These are phyloP conservation scores for Begonia masoniana DNA, from an alignment of 306 rosid species.

Conservation along the genomic window DNA sequence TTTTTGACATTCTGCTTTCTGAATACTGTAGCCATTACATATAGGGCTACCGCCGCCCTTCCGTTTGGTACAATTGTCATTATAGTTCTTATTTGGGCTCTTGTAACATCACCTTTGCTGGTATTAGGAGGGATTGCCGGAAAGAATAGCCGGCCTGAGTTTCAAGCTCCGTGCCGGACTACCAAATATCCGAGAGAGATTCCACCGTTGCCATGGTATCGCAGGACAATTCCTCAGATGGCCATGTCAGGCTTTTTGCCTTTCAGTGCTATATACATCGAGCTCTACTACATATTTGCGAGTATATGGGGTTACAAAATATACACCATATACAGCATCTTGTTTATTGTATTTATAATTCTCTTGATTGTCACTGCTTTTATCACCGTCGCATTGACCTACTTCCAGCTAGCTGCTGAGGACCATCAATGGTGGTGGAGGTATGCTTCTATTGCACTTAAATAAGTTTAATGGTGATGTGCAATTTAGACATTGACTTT, in stretches of 20 bases:
- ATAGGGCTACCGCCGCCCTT: constrained; percentile 54
- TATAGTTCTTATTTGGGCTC: constrained; percentile 13
- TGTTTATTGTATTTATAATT: constrained; percentile 55
- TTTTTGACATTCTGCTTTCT: constrained; percentile 85
- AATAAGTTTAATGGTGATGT: no score
- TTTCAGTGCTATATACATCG: constrained; percentile 67
- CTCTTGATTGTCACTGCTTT: no score
- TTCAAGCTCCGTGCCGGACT: no score
- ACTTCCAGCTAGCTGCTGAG: constrained; percentile 95
- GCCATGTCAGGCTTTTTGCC: constrained; percentile 83
- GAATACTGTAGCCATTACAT: constrained; percentile 83
- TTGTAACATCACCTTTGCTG: no score
- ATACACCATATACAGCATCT: no score
- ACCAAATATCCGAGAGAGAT: neutral
- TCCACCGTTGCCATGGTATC: constrained; percentile 34
- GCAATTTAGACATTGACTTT: no score
- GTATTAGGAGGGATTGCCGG: no score
- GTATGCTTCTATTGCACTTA: constrained; percentile 11
- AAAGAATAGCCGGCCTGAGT: no score
- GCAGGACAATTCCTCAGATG: constrained; percentile 89
- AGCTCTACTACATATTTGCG: constrained; percentile 39
- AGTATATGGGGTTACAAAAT: constrained; percentile 56
- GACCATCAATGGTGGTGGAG: constrained; percentile 99
- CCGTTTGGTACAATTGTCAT: constrained; percentile 39
- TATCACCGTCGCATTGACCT: constrained; percentile 51